A percentile compares a stretch with the other conserved stretches of the same genome.
These are phyloP conservation scores for Agaricus subrufescens DNA, from an alignment of 768 basidiomycete species.

Conservation along the genomic window DNA sequence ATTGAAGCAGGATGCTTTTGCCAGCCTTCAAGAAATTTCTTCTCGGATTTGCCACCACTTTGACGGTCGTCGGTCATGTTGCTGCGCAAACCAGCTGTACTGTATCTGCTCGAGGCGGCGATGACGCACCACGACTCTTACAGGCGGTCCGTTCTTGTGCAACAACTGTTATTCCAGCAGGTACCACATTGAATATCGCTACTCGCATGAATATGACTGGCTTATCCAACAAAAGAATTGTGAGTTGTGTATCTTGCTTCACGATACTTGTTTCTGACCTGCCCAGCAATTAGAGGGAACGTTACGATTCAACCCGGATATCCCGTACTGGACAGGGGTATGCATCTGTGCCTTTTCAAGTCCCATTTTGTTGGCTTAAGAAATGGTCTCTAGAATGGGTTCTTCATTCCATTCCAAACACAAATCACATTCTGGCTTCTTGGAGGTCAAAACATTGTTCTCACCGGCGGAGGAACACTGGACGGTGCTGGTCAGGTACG, in stretches of 20 bases:
- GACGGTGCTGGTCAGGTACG: conserved; percentile 61
- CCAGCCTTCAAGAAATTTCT: not conserved
- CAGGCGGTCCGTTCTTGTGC: conserved; percentile 35
- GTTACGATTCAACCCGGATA: conserved; percentile 43
- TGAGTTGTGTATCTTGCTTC: conserved; percentile 17
- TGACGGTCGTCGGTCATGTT: not conserved
- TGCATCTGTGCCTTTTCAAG: conserved; percentile 2
- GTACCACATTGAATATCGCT: conserved; percentile 45
- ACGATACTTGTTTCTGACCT: not conserved
- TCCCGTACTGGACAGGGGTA: conserved; percentile 51
- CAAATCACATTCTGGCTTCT: conserved; percentile 53
- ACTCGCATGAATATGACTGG: conserved; percentile 53
- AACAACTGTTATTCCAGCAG: conserved; percentile 38
- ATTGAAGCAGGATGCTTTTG: not conserved
- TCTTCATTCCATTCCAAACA: conserved; percentile 49
- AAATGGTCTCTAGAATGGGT: conserved; percentile 35
- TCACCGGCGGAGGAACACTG: conserved; percentile 60
- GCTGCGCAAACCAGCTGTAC: conserved; percentile 26
- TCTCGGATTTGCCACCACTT: not conserved
- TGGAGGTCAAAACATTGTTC: conserved; percentile 41
- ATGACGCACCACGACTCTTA: conserved; percentile 47
- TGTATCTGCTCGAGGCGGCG: conserved; percentile 37
- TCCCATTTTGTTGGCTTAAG: not conserved
- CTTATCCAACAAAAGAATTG: conserved; percentile 43
- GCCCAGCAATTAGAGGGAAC: conserved; percentile 45